Evolutionary conservation across 306 rosid species (phyloP).

Genomic region (Aeschynomene evenia): DNA sequence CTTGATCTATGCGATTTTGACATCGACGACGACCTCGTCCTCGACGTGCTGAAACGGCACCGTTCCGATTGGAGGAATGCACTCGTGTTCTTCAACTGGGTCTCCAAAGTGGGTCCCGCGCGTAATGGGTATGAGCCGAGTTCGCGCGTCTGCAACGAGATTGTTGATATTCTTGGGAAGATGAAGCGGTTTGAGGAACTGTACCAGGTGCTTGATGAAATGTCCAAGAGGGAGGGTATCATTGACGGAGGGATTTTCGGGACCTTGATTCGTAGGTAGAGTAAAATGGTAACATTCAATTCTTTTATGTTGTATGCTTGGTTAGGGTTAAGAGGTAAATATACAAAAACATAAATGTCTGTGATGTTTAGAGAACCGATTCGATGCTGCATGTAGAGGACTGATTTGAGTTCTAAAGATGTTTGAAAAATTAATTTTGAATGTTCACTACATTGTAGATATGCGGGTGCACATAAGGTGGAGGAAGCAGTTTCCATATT

Average conservation of each 20-base stretch:
- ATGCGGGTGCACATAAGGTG: slow-evolving; percentile 64
- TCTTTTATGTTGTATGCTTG: too few relatives aligned
- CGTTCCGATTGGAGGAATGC: slow-evolving; percentile 77
- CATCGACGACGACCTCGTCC: slow-evolving; percentile 46
- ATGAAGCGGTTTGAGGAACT: slow-evolving; percentile 50
- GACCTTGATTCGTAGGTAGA: slow-evolving; percentile 46
- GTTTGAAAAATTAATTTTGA: background rate
- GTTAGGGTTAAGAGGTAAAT: too few relatives aligned
- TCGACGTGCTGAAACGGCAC: slow-evolving; percentile 62
- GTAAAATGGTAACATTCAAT: too few relatives aligned
- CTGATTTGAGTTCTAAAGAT: too few relatives aligned
- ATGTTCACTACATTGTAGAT: slow-evolving; percentile 18
- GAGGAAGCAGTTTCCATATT: slow-evolving; percentile 58
- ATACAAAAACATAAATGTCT: too few relatives aligned
- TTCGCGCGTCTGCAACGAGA: slow-evolving; percentile 53
- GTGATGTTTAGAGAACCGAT: too few relatives aligned
- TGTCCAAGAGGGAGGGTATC: slow-evolving; percentile 53
- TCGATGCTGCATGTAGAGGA: background rate
- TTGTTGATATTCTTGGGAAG: slow-evolving; percentile 61
- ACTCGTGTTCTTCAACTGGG: slow-evolving; percentile 66
- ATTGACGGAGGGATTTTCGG: slow-evolving; percentile 42
- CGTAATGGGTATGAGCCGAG: slow-evolving; percentile 34
- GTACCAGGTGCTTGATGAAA: slow-evolving; percentile 68
- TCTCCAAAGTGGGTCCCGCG: slow-evolving; percentile 20
- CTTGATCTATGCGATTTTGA: slow-evolving; percentile 46